Evolutionary conservation across 2,329 filamentous ascomycete genomes (phyloP).

Genomic region (Cladosporium phlei): DNA sequence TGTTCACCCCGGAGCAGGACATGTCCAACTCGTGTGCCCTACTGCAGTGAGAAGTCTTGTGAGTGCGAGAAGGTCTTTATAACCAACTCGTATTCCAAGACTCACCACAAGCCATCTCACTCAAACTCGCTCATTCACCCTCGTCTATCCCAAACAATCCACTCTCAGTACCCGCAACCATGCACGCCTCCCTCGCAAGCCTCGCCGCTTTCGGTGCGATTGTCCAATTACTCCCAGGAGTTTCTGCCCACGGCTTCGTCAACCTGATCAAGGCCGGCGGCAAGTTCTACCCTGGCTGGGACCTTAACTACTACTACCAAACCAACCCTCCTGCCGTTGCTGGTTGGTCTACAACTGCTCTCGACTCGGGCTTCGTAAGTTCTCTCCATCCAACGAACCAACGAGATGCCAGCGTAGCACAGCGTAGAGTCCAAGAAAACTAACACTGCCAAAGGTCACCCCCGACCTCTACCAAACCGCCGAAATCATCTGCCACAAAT

Average conservation of each 20-base stretch:
- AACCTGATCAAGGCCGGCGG: conserved; percentile 43
- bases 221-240: conserved; percentile 23
- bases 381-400: background rate
- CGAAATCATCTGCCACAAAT: conserved; percentile 37
- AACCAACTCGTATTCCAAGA: too few species aligned
- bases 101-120: too few species aligned
- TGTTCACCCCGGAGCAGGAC: background rate
- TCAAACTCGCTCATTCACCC: conserved; percentile 1
- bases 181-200: background rate
- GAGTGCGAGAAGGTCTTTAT: too few species aligned
- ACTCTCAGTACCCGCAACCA: background rate
- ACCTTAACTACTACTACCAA: conserved; percentile 13
- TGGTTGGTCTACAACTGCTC: conserved; percentile 9
- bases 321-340: conserved; percentile 9
- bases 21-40: too few species aligned
- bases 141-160: background rate
- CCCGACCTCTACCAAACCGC: conserved; percentile 24
- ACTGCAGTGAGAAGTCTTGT: too few species aligned
- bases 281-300: conserved; percentile 36
- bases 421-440: too few species aligned
- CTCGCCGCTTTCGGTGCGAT: conserved; percentile 2
- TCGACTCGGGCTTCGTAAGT: conserved; percentile 12
- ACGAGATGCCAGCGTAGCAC: too few species aligned
- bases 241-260: conserved; percentile 41
- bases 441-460: conserved; percentile 32